A percentile compares a stretch with the other conserved stretches of the same genome.
These are phyloP conservation scores for Pittosporum tobira DNA, from an alignment of 129 eudicot species.

Conservation along the genomic window DNA sequence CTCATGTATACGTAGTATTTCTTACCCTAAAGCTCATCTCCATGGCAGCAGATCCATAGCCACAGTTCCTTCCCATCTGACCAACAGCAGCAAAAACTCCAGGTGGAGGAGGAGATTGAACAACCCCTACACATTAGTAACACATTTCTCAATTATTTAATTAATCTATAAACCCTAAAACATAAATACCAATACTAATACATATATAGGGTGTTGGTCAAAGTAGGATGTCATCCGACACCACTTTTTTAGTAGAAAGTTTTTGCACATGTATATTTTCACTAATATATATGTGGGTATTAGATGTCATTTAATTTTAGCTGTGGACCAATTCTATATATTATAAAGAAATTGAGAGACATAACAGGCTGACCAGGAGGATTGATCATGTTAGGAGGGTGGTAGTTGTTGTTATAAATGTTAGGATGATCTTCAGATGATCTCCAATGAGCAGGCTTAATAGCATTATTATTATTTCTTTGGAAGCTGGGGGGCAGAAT, in stretches of 20 bases:
- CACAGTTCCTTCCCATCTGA: constrained; percentile 36
- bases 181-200: background rate
- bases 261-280: too few relatives aligned
- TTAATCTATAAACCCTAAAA: background rate
- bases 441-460: constrained; percentile 4
- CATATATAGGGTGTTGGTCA: too few relatives aligned
- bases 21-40: constrained; percentile 87
- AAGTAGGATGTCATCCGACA: too few relatives aligned
- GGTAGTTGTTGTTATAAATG: constrained; percentile 25
- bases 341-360: background rate
- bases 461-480: too few relatives aligned
- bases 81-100: constrained; percentile 30
- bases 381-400: constrained; percentile 25
- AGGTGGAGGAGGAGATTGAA: constrained; percentile 27
- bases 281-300: too few relatives aligned
- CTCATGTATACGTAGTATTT: too few relatives aligned
- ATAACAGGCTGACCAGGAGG: constrained; percentile 2
- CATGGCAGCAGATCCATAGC: constrained; percentile 75
- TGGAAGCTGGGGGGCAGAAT: constrained; percentile 6
- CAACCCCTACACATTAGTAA: too few relatives aligned
- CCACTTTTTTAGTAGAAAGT: too few relatives aligned
- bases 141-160: background rate
- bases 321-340: too few relatives aligned
- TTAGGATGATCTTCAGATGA: constrained; percentile 18
- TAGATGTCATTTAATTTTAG: too few relatives aligned